These are phyloP conservation scores for Blastocystis sp. DNA, from an alignment of 352 stramenopile species.

Conservation along the genomic window DNA sequence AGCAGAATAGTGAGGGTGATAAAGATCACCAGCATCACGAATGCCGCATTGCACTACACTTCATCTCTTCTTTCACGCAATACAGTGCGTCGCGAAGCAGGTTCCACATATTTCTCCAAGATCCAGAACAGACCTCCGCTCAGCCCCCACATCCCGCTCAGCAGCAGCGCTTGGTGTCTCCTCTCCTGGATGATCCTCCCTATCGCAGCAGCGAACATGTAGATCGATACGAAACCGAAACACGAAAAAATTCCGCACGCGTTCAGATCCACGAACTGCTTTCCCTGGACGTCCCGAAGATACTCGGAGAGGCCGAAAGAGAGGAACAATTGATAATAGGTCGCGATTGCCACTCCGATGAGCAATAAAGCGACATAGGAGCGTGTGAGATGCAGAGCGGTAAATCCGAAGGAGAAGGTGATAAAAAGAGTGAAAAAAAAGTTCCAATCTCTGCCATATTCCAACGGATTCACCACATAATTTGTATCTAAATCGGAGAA, in stretches of 20 bases:
- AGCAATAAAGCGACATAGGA: background rate
- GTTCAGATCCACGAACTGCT: background rate
- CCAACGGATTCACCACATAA: background rate
- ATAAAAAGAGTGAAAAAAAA: conserved; percentile 6
- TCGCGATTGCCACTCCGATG: background rate
- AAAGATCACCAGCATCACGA: conserved; percentile 7
- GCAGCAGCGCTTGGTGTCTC: too few species aligned
- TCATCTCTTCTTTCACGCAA: background rate
- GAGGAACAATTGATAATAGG: background rate
- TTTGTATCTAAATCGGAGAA: background rate
- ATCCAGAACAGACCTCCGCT: background rate
- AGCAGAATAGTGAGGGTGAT: background rate
- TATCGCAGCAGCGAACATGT: background rate
- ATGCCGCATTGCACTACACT: background rate
- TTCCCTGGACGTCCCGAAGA: background rate
- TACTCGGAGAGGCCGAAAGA: background rate
- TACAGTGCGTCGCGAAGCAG: background rate
- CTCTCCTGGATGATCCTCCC: background rate
- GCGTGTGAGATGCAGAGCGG: background rate
- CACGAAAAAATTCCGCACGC: background rate
- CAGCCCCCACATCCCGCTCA: background rate
- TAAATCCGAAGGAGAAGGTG: background rate
- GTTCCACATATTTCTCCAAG: background rate
- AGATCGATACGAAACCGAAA: background rate
- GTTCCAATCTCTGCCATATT: conserved; percentile 33